A percentile compares a stretch with the other conserved stretches of the same genome.
These are phyloP conservation scores for Penicillium dipodomyicola DNA, from an alignment of 495 filamentous ascomycete species.

Conservation along the genomic window DNA sequence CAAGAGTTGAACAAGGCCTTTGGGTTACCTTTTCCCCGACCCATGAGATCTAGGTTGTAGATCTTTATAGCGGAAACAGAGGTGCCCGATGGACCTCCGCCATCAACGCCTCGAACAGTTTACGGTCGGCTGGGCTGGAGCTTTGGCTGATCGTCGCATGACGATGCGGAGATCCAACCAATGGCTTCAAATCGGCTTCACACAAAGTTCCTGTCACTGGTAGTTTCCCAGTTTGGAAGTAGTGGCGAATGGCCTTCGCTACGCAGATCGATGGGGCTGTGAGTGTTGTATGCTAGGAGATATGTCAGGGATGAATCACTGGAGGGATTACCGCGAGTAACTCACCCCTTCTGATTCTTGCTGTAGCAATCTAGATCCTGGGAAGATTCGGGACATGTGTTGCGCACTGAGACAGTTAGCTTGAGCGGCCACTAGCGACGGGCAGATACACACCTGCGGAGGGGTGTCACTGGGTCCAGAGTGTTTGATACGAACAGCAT, in stretches of 20 bases:
- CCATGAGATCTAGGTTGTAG: neutral
- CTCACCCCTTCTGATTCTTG: constrained; percentile 56
- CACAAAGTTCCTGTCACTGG: constrained; percentile 45
- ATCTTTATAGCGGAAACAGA: constrained; percentile 4
- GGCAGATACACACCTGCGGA: constrained; percentile 32
- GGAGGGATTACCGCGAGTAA: constrained; percentile 5
- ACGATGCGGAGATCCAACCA: constrained; percentile 20
- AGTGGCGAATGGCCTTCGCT: constrained; percentile 40
- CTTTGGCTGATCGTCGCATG: neutral
- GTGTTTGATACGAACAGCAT: constrained; percentile 59
- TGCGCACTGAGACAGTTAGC: constrained; percentile 38
- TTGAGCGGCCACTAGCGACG: neutral
- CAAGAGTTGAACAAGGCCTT: neutral
- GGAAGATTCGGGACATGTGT: constrained; percentile 50
- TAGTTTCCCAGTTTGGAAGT: constrained; percentile 49
- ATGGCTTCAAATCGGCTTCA: constrained; percentile 34
- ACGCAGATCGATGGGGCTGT: constrained; percentile 50
- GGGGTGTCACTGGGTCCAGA: constrained; percentile 59
- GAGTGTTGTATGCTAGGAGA: constrained; percentile 45
- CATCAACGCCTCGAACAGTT: constrained; percentile 24
- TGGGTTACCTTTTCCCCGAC: neutral
- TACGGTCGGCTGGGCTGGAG: constrained; percentile 17
- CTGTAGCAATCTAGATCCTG: constrained; percentile 51
- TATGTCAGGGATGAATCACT: neutral
- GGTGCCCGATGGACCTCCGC: constrained; percentile 19